Evolutionary conservation across 2,329 filamentous ascomycete species (phyloP), one percentile per base, ranked within the genome.

Genomic region (Sporothrix euskadiensis): DNA sequence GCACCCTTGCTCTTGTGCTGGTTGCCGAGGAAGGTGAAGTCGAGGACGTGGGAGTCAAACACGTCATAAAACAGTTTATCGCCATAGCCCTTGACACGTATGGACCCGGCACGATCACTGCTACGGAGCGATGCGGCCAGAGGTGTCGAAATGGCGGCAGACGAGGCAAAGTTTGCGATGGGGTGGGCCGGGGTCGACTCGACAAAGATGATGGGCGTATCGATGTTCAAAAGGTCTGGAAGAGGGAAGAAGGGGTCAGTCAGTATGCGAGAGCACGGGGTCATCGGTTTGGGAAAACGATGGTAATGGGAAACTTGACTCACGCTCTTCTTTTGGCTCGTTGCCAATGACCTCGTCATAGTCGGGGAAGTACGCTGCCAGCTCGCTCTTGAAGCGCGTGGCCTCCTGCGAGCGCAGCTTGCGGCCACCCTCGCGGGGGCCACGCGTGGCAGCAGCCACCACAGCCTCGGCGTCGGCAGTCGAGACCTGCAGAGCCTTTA

Each of bases 261-360:
- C 44, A 49, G 44, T 49, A 16, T 49, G 7, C 3, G 9, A 44
- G 41, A 44, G 41, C 41, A 35, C 35, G 35, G 8, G 35, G 35
- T 35, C 8, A 35, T 35, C 35, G 35, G 35, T 35, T 35, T 44
- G 41, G 41, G 9, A 14, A 44, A n/a, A n/a, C 10, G 26, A 52
- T 1, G 5, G 52, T 14, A 35, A 52, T 1, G 5, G 52, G n/a
- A 4, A 1, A 4, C n/a, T 41, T 30, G 30, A 85, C 88, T 81
- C 87, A 94, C 94, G 91, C 78, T 91, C 86, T 82, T 94, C 91
- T 78, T 91, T 91, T 54, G 90, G 89, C 76, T 93, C 91, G 80
- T 97, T 93, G 75, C 93, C 94, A 83, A 98, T 94, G 77, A 98
- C 89, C 80, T 97, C 93, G 82, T 98, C 94, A 82, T 97, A 98